Percentiles rank a stretch among this genome's conserved stretches.
These are phyloP conservation scores for Ceratocystis cacaofunesta DNA, from an alignment of 2,329 filamentous ascomycete species.

Conservation along the genomic window DNA sequence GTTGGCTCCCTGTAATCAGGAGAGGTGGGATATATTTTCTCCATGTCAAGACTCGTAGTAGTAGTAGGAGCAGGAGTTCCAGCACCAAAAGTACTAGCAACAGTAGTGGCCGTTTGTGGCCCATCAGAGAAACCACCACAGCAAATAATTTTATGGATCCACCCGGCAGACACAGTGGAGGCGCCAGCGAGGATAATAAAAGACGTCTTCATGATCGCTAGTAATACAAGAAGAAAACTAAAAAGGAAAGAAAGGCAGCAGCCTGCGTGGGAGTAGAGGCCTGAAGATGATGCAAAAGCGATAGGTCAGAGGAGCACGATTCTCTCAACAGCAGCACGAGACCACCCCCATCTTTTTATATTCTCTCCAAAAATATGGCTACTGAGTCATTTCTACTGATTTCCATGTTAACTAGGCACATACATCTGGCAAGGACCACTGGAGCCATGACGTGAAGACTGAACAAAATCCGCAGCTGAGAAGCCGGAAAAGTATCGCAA, in stretches of 20 bases:
- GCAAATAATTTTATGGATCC: not conserved
- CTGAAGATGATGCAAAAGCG: not conserved
- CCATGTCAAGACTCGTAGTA: too few relatives aligned
- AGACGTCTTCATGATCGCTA: not conserved
- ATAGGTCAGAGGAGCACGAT: not conserved
- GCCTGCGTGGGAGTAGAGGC: not conserved
- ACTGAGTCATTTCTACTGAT: not conserved
- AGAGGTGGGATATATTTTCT: too few relatives aligned
- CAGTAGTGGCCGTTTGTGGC: not conserved
- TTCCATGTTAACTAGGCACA: not conserved
- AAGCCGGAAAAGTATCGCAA: not conserved
- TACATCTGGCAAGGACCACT: not conserved
- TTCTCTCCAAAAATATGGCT: not conserved
- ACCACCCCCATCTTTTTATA: not conserved
- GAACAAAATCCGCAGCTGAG: not conserved
- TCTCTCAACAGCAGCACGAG: not conserved
- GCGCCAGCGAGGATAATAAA: not conserved
- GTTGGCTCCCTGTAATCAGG: too few relatives aligned
- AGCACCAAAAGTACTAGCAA: too few relatives aligned
- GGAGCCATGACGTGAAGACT: not conserved
- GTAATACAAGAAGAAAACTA: too few relatives aligned
- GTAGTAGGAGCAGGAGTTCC: too few relatives aligned
- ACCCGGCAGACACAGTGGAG: not conserved
- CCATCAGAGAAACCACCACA: not conserved
- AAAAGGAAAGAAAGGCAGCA: not conserved